Conservation (phyloP, 805 yeast genomes). For the Candida endomychidarum region DNA sequence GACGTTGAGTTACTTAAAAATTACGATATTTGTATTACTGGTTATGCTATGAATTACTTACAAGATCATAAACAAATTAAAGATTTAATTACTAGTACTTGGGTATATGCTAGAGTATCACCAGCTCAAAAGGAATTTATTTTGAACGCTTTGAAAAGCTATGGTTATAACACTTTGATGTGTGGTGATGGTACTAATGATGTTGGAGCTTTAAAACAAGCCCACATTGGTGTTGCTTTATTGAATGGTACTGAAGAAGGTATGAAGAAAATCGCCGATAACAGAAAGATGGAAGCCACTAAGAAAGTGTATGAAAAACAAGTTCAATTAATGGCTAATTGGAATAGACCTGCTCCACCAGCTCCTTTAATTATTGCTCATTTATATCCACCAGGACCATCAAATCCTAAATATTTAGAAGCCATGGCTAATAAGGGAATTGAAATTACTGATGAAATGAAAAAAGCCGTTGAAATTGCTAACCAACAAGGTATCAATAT, state of each 20-base stretch:
- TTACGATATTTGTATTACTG: conserved; percentile 89
- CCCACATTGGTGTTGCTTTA: conserved; percentile 97
- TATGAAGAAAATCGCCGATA: conserved; percentile 83
- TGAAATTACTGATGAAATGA: conserved; percentile 71
- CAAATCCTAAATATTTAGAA: conserved; percentile 81
- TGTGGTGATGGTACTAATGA: conserved; percentile 99
- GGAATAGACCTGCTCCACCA: conserved; percentile 83
- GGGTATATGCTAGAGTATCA: conserved; percentile 98
- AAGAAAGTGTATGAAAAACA: conserved; percentile 80
- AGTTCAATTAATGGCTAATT: conserved; percentile 69
- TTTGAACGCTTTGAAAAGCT: conserved; percentile 74
- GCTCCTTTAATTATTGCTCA: conserved; percentile 90
- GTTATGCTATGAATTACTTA: conserved; percentile 76
- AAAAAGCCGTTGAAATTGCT: conserved; percentile 56
- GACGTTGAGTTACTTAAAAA: conserved; percentile 56
- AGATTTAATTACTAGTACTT: conserved; percentile 79
- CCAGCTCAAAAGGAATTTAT: conserved; percentile 94
- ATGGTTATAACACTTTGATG: conserved; percentile 94
- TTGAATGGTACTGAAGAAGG: conserved; percentile 96
- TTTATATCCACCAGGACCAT: conserved; percentile 92
- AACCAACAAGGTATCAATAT: conserved; percentile 31
- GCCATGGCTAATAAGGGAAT: conserved; percentile 86
- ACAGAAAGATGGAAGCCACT: conserved; percentile 63
- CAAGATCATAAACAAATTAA: conserved; percentile 66
- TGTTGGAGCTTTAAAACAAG: conserved; percentile 98